phyloP scores from a whole-genome alignment of 2,329 filamentous ascomycete species.

The Ophiostoma quercus region DNA sequence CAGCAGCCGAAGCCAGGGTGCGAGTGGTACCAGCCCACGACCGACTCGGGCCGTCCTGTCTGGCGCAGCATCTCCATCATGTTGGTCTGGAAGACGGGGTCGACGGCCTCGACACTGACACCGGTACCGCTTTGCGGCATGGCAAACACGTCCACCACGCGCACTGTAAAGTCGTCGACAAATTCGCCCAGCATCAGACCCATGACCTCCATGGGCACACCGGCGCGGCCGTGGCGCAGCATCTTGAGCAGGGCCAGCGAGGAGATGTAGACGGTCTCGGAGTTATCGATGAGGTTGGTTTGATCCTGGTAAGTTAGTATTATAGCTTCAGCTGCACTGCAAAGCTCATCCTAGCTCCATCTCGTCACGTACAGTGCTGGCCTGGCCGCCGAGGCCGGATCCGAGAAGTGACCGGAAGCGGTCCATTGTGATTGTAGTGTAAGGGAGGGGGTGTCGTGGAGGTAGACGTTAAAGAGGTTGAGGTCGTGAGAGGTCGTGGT shows the following conservation, averaged over 20 bases:
- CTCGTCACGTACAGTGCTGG: slow-evolving; percentile 52
- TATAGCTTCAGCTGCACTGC: background rate
- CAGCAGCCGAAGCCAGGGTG: slow-evolving; percentile 99
- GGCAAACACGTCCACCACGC: slow-evolving; percentile 96
- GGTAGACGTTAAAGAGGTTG: background rate
- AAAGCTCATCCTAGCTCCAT: background rate
- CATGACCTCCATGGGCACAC: slow-evolving; percentile 99
- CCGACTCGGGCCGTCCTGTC: slow-evolving; percentile 94
- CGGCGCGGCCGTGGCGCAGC: slow-evolving; percentile 92
- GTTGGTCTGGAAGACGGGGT: slow-evolving; percentile 98
- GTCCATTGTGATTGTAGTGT: slow-evolving; percentile 60
- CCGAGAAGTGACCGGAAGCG: slow-evolving; percentile 84
- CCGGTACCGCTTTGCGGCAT: slow-evolving; percentile 99
- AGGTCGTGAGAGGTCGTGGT: background rate
- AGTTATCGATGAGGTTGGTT: slow-evolving; percentile 90
- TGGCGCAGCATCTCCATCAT: slow-evolving; percentile 99
- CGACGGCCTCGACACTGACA: slow-evolving; percentile 95
- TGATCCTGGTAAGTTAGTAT: slow-evolving; percentile 61
- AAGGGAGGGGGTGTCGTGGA: slow-evolving; percentile 19
- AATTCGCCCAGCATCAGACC: slow-evolving; percentile 98
- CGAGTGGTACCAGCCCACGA: slow-evolving; percentile 99
- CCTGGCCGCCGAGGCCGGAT: slow-evolving; percentile 55
- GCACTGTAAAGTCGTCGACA: slow-evolving; percentile 97
- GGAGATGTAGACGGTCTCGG: slow-evolving; percentile 98
- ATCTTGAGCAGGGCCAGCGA: slow-evolving; percentile 97